Evolutionary conservation across 345 rosid species (phyloP).

Genomic region (Populus nigra): DNA sequence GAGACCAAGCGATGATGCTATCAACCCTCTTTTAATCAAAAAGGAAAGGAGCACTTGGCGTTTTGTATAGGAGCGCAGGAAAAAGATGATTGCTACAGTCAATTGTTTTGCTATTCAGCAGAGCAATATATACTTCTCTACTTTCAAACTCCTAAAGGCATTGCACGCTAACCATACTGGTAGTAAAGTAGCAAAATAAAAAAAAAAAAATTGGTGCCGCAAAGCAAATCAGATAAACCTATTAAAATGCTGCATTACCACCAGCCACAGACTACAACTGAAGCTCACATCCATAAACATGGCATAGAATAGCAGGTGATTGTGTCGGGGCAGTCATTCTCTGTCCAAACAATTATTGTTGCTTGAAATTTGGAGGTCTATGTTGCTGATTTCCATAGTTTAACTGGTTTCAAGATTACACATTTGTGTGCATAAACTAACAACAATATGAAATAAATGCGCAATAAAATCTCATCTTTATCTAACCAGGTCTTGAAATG

Average conservation of each 20-base stretch:
- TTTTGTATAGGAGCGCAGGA: background rate
- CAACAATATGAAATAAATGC: background rate
- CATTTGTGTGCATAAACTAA: background rate
- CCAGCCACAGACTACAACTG: background rate
- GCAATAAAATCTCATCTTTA: background rate
- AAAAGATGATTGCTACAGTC: background rate
- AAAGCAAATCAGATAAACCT: background rate
- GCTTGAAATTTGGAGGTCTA: background rate
- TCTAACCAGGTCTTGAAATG: background rate
- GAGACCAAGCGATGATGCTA: too few species aligned
- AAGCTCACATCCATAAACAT: background rate
- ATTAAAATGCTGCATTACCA: background rate
- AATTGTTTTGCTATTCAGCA: background rate
- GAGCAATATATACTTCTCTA: background rate
- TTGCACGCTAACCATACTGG: background rate
- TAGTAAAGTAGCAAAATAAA: background rate
- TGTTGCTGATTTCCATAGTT: background rate
- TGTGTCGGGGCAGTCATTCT: background rate
- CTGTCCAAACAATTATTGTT: background rate
- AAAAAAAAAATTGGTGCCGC: background rate
- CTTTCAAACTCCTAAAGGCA: background rate
- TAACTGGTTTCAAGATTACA: constrained; percentile 8
- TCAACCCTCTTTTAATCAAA: background rate
- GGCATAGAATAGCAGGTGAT: background rate
- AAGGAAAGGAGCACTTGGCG: background rate